Conservation (phyloP, 108 stramenopile species). For the Cyclotella cryptica region DNA sequence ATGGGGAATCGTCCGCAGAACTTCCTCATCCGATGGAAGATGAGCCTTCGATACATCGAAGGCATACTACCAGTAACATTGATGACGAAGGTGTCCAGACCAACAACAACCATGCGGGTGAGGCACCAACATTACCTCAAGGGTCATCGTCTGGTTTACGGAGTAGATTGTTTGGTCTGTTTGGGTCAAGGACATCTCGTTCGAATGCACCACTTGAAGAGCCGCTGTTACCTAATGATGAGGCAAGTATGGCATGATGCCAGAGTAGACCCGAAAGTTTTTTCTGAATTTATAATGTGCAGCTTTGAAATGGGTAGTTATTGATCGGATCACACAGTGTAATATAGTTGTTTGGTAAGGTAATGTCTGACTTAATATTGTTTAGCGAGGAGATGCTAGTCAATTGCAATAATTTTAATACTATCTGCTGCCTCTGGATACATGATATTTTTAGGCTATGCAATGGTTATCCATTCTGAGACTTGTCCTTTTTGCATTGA, state of each 20-base stretch:
- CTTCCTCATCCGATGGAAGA: constrained; percentile 1
- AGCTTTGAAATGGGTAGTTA: neutral
- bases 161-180: constrained; percentile 19
- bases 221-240: constrained; percentile 23
- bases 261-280: neutral
- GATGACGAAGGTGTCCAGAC: neutral
- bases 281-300: neutral
- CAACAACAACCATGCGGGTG: neutral
- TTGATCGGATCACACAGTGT: too few relatives aligned
- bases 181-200: neutral
- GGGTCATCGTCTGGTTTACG: neutral
- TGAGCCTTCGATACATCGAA: constrained; percentile 4
- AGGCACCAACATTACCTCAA: neutral
- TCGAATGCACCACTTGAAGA: constrained; percentile 31
- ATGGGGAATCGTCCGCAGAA: neutral
- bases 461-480: too few relatives aligned
- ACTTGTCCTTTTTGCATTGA: too few relatives aligned
- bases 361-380: too few relatives aligned
- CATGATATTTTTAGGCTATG: too few relatives aligned
- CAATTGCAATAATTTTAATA: too few relatives aligned
- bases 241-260: constrained; percentile 5
- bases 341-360: too few relatives aligned
- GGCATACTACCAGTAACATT: too few relatives aligned
- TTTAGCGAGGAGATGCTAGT: too few relatives aligned
- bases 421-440: too few relatives aligned